Base-by-base conservation (phyloP, 208 protist genomes). In the Spongospora subterranea region DNA sequence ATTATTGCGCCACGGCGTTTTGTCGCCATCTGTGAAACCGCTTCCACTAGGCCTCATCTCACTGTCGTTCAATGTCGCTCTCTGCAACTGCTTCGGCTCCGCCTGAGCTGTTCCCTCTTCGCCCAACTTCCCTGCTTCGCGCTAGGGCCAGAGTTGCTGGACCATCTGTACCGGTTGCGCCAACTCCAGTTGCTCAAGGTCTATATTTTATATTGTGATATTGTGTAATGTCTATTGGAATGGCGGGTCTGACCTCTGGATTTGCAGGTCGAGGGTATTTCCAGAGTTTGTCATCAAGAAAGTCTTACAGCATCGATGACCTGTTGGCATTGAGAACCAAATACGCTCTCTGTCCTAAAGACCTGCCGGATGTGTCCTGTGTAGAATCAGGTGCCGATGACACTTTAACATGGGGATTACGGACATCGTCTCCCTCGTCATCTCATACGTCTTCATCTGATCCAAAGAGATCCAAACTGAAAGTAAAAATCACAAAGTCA, bases 301-400 rank as follows among this genome's bases (percentile, higher is more conserved):
- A 82, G 40, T 40, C 40, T 6, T 82, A 82, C 71, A 82, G 17
- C 17, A 82, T 82, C 35, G 71, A 82, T 35, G 71, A 82, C 11
- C 11, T 82, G 17, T 82, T 82, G 40, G 71, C 71, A 82, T 13
- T 82, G 6, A 6, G 71, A 39, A 82, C 71, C 6, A 82, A 82
- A n/a, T 82, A 45, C n/a, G 71, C 40, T 35, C n/a, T 82, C 17
- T 82, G 71, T 35, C 71, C 71, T 35, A 82, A 82, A n/a, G 71
- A 82, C 35, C 71, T 82, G 17, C 71, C 71, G 6, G 71, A 82
- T 82, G 71, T 82, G n/a, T 82, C 71, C 71, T 82, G 71, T 35
- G 71, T 82, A 6, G 71, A 82, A 82, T 43, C 40, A 40, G 71
- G 71, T n/a, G 71, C 71, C n/a, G 71, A 82, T 82, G 71, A 82